Evolutionary conservation across 495 filamentous ascomycete species (phyloP), one percentile per base, ranked within the genome.

Genomic region (Haplographium delicatum): DNA sequence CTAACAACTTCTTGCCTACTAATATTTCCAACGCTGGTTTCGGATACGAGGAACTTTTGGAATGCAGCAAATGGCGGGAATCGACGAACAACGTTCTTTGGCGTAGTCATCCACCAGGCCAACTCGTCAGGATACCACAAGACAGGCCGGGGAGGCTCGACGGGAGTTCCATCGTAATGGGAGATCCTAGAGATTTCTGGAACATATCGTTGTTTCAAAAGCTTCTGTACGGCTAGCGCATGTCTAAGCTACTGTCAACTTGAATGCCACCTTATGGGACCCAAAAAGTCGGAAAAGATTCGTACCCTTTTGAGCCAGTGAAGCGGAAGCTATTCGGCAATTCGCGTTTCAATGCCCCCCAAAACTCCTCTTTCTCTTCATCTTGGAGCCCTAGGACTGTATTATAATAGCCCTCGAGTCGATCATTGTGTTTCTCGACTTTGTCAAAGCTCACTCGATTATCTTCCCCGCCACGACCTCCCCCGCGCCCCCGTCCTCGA

Each of bases 31-130:
- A 96, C 88, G 38, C 85, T 89, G 9, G 93, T 96, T 72, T 98
- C 93, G 22, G 90, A 91, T 19, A 98, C 93, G n/a, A 98, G 72
- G 73, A 95, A 98, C 64, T 93, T 94, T 67, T 98, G 93, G 67
- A 98, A 97, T 13, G 85, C 85, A 38, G 88, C 81, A 64, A 98
- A 98, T 2, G 94, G 94, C 5, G 85, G 78, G 65, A 93, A 94
- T 53, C 87, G 88, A 47, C 94, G 83, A 57, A 97, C 73, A 48
- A 96, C 83, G 51, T 93, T 85, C 72, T 97, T 97, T 15, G 93
- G 89, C 5, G 89, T 95, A 18, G 89, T 95, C 88, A 97, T 96
- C 50, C 78, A 85, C 86, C 91, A 98, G 18, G 91, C 94, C 50
- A 97, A 80, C 56, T 85, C 76, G 57, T 97, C 90, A 15, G 93